Conservation (phyloP, 2,329 filamentous ascomycete genomes). For the Chrysoporthe deuterocubensis region DNA sequence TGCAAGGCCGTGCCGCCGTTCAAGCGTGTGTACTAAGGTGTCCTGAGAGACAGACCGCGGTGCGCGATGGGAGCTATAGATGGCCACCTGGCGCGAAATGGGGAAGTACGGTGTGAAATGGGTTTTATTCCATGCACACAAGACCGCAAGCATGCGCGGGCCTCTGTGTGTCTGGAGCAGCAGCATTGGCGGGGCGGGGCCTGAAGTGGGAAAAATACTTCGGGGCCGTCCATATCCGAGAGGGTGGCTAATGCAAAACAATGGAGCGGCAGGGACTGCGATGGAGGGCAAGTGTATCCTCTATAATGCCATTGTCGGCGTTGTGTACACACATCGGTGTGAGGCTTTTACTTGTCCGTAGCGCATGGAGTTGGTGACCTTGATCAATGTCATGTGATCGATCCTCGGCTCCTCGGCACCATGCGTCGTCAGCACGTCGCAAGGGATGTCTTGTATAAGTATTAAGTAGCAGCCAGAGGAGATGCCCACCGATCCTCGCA, state of each 20-base stretch:
- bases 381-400: not conserved
- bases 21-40: conserved; percentile 82
- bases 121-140: not conserved
- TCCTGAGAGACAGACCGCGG: not conserved
- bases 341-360: conserved; percentile 20
- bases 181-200: not conserved
- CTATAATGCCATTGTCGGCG: conserved; percentile 20
- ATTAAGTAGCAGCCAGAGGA: too few species aligned
- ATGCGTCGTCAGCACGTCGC: too few species aligned
- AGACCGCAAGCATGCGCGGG: not conserved
- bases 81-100: not conserved
- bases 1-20: conserved; percentile 96
- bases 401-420: too few species aligned
- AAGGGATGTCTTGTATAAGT: too few species aligned
- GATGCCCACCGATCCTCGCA: too few species aligned
- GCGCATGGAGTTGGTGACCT: conserved; percentile 21
- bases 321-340: conserved; percentile 25
- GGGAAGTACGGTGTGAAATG: not conserved
- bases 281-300: conserved; percentile 1
- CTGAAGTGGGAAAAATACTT: not conserved
- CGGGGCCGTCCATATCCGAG: not conserved
- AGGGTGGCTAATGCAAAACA: too few species aligned
- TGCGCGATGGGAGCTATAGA: conserved; percentile 11
- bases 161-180: not conserved
- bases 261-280: not conserved